Evolutionary conservation across 2,329 filamentous ascomycete genomes (phyloP).

Genomic region (Aspergillus clavatus): DNA sequence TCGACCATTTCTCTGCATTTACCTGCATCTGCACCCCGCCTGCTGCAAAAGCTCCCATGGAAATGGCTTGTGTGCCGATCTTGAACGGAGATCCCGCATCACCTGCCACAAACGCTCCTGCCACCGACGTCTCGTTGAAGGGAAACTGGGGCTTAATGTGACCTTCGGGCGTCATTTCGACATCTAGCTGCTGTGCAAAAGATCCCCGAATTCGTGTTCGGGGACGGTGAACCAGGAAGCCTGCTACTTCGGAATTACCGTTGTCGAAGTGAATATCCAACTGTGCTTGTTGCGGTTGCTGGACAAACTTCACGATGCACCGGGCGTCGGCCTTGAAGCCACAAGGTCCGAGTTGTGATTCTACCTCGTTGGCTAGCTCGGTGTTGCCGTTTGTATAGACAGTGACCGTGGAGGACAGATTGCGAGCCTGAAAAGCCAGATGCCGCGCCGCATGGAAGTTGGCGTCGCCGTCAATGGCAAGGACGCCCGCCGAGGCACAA

Average conservation of each 20-base stretch:
- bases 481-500: slow-evolving; percentile 42
- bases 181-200: not conserved
- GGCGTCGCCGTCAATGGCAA: slow-evolving; percentile 40
- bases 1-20: not conserved
- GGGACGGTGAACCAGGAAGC: slow-evolving; percentile 4
- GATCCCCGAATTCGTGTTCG: not conserved
- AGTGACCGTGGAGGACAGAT: slow-evolving; percentile 43
- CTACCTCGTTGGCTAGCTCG: slow-evolving; percentile 18
- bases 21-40: not conserved
- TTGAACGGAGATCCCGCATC: slow-evolving; percentile 5
- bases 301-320: not conserved
- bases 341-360: not conserved
- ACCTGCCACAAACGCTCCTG: slow-evolving; percentile 9
- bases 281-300: not conserved
- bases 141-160: slow-evolving; percentile 1
- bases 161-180: not conserved
- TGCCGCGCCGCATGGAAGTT: slow-evolving; percentile 34
- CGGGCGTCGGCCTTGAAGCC: slow-evolving; percentile 3
- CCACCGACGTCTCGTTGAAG: slow-evolving; percentile 5
- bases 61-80: slow-evolving; percentile 1
- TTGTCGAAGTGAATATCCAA: not conserved
- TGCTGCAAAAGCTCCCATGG: slow-evolving; percentile 4
- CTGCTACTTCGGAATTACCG: not conserved
- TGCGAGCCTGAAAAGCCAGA: slow-evolving; percentile 42
- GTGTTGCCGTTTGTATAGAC: slow-evolving; percentile 51